Base-by-base conservation (phyloP, 257 asterid genomes). In the Parsonsia alboflavescens region DNA sequence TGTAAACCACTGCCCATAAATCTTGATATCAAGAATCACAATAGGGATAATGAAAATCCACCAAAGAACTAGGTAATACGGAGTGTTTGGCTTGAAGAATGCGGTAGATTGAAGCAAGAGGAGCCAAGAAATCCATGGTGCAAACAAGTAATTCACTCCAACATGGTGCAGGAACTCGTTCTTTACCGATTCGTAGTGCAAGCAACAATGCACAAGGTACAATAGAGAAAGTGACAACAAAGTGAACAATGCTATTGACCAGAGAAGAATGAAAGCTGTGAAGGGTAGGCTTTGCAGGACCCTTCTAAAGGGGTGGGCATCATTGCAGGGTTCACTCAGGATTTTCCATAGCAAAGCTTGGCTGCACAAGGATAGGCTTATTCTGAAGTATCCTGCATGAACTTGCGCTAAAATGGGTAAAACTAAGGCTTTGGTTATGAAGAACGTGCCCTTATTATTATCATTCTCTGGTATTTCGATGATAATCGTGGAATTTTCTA, bases 1-100 rank as follows among this genome's bases (percentile, higher is more conserved):
- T 0, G 92, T 85, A 16, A 88, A 80, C 90, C 90, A 88, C 73
- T 84, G 89, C 4, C 89, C 92, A 64, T 88, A 85, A 19, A 86
- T 80, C 52, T 85, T 88, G 6, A 88, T 45, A 28, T 85, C 86
- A 10, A 88, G 87, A 5, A 79, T 13, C 77, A 81, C 42, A 22
- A 84, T 71, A 0, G 92, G 92, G 0, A 80, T 2, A 0, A 85
- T 75, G 10, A 79, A 77, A 17, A 70, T 2, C 70, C 70, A 65
- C 26, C 28, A 52, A 81, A 86, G 77, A 73, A 78, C 65, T 12
- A 82, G 2, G 0, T 56, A 39, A 24, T 58, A 68, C 26, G 52
- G 4, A 21, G 63, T 49, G 7, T 46, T 45, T 2, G 75, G 61
- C 45, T 69, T 69, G 21, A 12, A 44, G 5, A 52, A 67, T 24